Conservation (phyloP, 2,329 filamentous ascomycete genomes). For the Bipolaris sorokiniana region DNA sequence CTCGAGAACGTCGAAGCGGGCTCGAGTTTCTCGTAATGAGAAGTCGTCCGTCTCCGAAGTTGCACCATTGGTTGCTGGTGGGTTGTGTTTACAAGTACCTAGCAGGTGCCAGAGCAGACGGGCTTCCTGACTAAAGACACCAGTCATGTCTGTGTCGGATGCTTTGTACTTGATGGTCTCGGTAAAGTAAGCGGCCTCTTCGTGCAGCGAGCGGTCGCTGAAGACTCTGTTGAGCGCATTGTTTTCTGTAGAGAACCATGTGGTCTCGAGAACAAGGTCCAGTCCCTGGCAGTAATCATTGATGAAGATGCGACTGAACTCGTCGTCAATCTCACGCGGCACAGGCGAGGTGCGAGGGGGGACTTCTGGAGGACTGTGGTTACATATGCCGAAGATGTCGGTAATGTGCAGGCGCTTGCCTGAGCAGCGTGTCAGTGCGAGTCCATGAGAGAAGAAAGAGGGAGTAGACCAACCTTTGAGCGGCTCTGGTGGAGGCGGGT, state of each 20-base stretch:
- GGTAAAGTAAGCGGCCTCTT: slow-evolving; percentile 45
- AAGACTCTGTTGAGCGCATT: slow-evolving; percentile 57
- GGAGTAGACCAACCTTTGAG: slow-evolving; percentile 37
- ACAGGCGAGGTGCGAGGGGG: slow-evolving; percentile 37
- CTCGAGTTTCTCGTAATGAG: slow-evolving; percentile 64
- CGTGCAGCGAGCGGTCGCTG: slow-evolving; percentile 52
- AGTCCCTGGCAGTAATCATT: slow-evolving; percentile 47
- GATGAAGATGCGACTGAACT: slow-evolving; percentile 42
- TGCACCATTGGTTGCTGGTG: slow-evolving; percentile 46
- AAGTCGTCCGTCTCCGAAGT: slow-evolving; percentile 61
- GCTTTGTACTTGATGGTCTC: slow-evolving; percentile 42
- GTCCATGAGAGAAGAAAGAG: background rate
- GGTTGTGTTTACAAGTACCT: slow-evolving; percentile 56
- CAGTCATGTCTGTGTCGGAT: slow-evolving; percentile 38
- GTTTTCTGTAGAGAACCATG: slow-evolving; percentile 73
- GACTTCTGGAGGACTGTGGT: slow-evolving; percentile 46
- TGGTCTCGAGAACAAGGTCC: slow-evolving; percentile 65
- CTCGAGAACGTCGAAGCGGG: slow-evolving; percentile 77
- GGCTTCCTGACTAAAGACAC: slow-evolving; percentile 61
- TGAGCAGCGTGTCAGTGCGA: slow-evolving; percentile 25
- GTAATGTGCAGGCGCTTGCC: slow-evolving; percentile 44
- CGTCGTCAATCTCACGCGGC: slow-evolving; percentile 39
- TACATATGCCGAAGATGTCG: slow-evolving; percentile 45
- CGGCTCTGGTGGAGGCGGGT: slow-evolving; percentile 25
- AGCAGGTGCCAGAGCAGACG: slow-evolving; percentile 67